Evolutionary conservation across 2,329 filamentous ascomycete species (phyloP), one percentile per base, ranked within the genome.

Genomic region (Ceratocystis alfenasii): DNA sequence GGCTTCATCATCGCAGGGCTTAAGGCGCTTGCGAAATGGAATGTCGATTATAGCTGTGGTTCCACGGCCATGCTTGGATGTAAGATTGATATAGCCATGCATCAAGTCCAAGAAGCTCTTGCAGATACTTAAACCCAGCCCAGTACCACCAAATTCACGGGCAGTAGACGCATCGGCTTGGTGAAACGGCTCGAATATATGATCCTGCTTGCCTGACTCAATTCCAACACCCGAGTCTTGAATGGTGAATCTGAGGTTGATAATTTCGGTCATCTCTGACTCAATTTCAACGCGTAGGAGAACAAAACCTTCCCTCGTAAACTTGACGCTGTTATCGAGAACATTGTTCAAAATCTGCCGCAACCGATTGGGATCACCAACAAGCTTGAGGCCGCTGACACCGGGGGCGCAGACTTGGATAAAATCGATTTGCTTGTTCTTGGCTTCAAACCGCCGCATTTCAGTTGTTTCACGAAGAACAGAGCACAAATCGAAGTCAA

Each of bases 391-490:
- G 62, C 83, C 81, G 5, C 20, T 55, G 6, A 88, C 82, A 55
- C 85, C 81, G 0, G 79, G 76, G 5, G 84, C 80, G 64, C 90
- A 83, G 59, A 87, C 82, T 33, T 81, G 84, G 48, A 82, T 79
- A 71, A 91, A 92, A 7, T 83, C 84, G 3, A 96, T 78, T 53
- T 88, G 88, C 72, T 95, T 90, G 41, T 89, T 83, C 70, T 88
- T 83, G 0, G 92, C 90, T 1, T 89, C 90, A 70, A 95, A 95
- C 53, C 87, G 85, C 70, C 95, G 83, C 89, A 95, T 94, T 73
- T 91, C 90, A 64, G 85, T 88, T 22, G 94, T 89, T 72, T 95
- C 90, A 60, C 86, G 81, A 5, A 92, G 83, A 12, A 90, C 84
- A 0, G 89, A 79, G 0, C 85, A 86, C 1, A 91, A 77, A 33